Conservation (phyloP, 2,329 filamentous ascomycete genomes). For the Zymoseptoria tritici region DNA sequence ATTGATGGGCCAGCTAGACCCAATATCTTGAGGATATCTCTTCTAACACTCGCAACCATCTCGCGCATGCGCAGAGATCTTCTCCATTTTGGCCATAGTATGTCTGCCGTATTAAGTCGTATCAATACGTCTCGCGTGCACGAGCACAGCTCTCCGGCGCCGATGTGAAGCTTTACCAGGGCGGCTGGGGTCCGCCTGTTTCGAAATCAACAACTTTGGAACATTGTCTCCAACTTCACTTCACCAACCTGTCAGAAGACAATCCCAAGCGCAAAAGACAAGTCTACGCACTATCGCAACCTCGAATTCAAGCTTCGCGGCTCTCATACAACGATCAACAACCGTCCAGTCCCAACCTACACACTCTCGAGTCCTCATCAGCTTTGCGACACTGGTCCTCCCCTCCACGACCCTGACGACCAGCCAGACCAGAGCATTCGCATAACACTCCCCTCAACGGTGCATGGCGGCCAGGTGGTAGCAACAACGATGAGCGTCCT, state of each 20-base stretch:
- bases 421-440: neutral
- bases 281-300: neutral
- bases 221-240: neutral
- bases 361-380: neutral
- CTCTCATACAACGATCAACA: neutral
- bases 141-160: neutral
- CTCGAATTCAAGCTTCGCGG: neutral
- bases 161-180: neutral
- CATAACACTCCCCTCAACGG: neutral
- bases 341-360: too few species aligned
- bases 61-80: neutral
- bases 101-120: neutral
- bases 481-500: conserved; percentile 60
- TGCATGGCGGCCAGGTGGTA: neutral
- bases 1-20: too few species aligned
- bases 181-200: neutral
- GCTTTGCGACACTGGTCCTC: neutral
- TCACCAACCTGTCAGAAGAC: neutral
- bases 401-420: neutral
- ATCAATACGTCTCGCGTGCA: neutral
- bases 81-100: neutral
- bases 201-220: neutral
- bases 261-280: neutral
- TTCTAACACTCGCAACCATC: too few species aligned
- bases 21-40: too few species aligned